phyloP scores from a whole-genome alignment of 2,329 filamentous ascomycete species.

The Pseudopyricularia cyperi region DNA sequence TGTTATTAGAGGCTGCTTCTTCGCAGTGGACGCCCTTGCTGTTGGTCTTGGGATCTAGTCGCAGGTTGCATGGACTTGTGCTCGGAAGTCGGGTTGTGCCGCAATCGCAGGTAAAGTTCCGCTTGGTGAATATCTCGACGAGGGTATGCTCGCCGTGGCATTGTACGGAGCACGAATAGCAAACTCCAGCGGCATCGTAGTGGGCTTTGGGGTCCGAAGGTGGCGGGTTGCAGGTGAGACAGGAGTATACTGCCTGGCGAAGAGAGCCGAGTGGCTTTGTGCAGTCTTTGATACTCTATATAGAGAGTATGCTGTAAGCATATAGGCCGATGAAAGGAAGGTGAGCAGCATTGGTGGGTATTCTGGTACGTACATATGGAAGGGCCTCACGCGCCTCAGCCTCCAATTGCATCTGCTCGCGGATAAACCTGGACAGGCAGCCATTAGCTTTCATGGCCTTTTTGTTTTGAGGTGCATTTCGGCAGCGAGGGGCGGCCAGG shows the following conservation, averaged over 20 bases:
- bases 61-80: slow-evolving; percentile 61
- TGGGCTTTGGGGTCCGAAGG: slow-evolving; percentile 48
- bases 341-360: not conserved
- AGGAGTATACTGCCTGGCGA: slow-evolving; percentile 82
- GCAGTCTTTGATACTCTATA: slow-evolving; percentile 81
- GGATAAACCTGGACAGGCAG: slow-evolving; percentile 54
- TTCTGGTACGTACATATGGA: slow-evolving; percentile 56
- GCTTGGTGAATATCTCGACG: slow-evolving; percentile 91
- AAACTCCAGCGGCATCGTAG: slow-evolving; percentile 69
- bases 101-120: slow-evolving; percentile 93
- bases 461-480: not conserved
- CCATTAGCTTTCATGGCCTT: not conserved
- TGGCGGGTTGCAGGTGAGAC: slow-evolving; percentile 82
- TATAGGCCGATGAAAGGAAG: not conserved
- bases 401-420: slow-evolving; percentile 79
- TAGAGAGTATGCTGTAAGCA: not conserved
- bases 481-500: no score
- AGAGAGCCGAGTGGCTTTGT: slow-evolving; percentile 81
- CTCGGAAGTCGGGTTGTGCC: slow-evolving; percentile 69
- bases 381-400: slow-evolving; percentile 89
- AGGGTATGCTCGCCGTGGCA: slow-evolving; percentile 93
- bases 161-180: slow-evolving; percentile 92
- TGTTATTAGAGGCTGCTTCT: slow-evolving; percentile 58
- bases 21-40: slow-evolving; percentile 72
- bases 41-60: slow-evolving; percentile 59